Conservation (phyloP, 768 basidiomycete species). For the Leccinum disarticulatum region DNA sequence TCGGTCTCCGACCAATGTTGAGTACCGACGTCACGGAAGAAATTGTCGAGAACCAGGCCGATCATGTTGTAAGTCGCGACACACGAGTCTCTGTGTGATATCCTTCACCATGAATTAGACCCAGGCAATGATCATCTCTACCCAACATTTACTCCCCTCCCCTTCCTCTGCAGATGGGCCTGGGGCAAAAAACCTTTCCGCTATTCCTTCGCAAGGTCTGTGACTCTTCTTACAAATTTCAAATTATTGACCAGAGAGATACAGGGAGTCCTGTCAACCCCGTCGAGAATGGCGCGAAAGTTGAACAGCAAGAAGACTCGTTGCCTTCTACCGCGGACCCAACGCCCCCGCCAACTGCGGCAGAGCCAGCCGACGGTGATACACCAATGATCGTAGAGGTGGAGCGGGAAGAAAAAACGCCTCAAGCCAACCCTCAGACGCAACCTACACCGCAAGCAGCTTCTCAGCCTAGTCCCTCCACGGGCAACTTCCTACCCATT, state of each 20-base stretch:
- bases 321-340: slow-evolving; percentile 34
- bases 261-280: slow-evolving; percentile 25
- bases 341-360: slow-evolving; percentile 28
- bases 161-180: slow-evolving; percentile 30
- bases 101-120: slow-evolving; percentile 52
- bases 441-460: slow-evolving; percentile 18
- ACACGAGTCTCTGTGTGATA: neutral
- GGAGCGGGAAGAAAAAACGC: slow-evolving; percentile 41
- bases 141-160: slow-evolving; percentile 66
- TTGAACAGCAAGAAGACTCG: slow-evolving; percentile 37
- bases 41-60: slow-evolving; percentile 55
- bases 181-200: slow-evolving; percentile 20
- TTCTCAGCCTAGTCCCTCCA: slow-evolving; percentile 23
- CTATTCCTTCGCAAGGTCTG: slow-evolving; percentile 28
- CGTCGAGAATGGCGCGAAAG: slow-evolving; percentile 27
- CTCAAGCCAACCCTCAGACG: slow-evolving; percentile 26
- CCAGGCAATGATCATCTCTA: slow-evolving; percentile 88
- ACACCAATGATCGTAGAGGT: slow-evolving; percentile 47
- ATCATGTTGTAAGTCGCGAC: slow-evolving; percentile 47
- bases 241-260: neutral
- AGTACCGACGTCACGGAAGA: slow-evolving; percentile 72
- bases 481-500: slow-evolving; percentile 47
- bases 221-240: neutral
- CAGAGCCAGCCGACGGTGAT: slow-evolving; percentile 27
- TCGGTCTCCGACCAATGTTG: slow-evolving; percentile 47